Evolutionary conservation across 441 rosid species (phyloP), one percentile per base, ranked within the genome.

Genomic region (Populus trichocarpa): DNA sequence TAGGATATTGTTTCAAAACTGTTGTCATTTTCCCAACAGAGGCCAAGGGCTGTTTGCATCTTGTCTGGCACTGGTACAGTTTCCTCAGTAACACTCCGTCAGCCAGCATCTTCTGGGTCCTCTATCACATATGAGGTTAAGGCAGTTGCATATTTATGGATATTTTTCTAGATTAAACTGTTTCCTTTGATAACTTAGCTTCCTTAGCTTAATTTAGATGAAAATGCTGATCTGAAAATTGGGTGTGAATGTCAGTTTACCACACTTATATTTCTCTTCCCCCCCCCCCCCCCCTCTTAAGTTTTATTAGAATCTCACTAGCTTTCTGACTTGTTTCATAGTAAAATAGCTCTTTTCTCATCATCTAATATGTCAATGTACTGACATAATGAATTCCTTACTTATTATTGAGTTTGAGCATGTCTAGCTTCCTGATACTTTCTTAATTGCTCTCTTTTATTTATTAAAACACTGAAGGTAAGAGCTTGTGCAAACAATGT

Each of bases 41-140:
- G 99, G 85, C 90, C 97, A 61, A 91, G 99, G 81, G 99, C 93
- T 81, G 83, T 94, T 23, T 93, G 97, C 87, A 80, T 97, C 83
- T 86, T 97, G 89, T 93, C 99, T 59, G 99, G 98, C 76, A 84
- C 88, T 35, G 99, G 99, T 74, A 81, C 97, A 40, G 89, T 95
- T 78, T 94, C 99, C 75, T 89, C 91, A 71, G 97, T 94, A 74
- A 93, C 97, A 22, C 87, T 94, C 14, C 90, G 88, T 33, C 93
- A 91, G 81, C 93, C 98, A 8, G 93, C 93, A 77, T 85, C 98
- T 71, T 79, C 92, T 5, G 88, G 75, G 36, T 92, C 90, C 71
- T 82, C 87, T 69, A 71, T 85, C 40, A 90, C 94, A 69, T 93
- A 81, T 59, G 97, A 97, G 98, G 99, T 96, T 84, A 81, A 80